Conservation (phyloP, 306 rosid species). For the Cucumis cinereus region DNA sequence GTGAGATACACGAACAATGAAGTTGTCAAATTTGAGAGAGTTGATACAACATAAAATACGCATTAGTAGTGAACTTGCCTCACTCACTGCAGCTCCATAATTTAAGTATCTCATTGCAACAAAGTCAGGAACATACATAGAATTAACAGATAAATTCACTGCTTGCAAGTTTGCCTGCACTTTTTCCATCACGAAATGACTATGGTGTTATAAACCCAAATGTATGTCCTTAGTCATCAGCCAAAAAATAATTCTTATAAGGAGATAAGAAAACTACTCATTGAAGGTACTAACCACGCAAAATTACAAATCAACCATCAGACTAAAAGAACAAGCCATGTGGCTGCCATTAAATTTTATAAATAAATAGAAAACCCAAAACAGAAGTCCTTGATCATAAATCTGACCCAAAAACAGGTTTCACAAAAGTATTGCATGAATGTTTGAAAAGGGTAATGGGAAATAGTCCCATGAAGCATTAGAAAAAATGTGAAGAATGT, state of each 20-base stretch:
- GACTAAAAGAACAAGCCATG: background rate
- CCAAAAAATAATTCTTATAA: background rate
- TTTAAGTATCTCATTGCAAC: constrained; percentile 39
- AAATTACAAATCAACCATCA: background rate
- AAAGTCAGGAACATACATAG: constrained; percentile 34
- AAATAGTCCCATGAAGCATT: background rate
- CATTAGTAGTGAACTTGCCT: constrained; percentile 31
- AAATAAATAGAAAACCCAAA: background rate
- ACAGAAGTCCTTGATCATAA: background rate
- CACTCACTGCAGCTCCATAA: constrained; percentile 87
- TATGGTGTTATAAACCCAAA: background rate
- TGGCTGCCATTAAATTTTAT: background rate
- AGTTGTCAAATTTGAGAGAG: background rate
- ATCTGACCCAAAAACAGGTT: background rate
- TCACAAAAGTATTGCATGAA: background rate
- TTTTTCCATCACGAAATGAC: constrained; percentile 6
- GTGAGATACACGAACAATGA: background rate
- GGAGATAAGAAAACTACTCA: background rate
- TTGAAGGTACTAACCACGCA: background rate
- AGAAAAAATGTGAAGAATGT: background rate
- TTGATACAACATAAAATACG: background rate
- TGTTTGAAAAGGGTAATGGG: background rate
- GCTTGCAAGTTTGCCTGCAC: constrained; percentile 55
- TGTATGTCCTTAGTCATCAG: background rate
- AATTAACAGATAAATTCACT: constrained; percentile 65